phyloP scores from a whole-genome alignment of 208 protist species.

The Borovskyia barvae region DNA sequence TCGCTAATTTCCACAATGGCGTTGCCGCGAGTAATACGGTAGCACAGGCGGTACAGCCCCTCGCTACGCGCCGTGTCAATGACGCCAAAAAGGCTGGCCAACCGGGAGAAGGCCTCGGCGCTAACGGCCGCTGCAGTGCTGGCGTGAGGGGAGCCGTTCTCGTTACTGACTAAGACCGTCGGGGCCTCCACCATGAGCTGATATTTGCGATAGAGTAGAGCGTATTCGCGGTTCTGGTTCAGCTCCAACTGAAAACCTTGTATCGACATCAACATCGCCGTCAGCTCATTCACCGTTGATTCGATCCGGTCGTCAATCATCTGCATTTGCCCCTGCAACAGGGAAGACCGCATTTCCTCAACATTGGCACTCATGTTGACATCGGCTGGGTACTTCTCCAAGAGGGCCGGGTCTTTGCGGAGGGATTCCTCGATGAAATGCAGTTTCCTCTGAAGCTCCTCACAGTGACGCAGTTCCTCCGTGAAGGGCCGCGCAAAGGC shows the following conservation, averaged over 20 bases:
- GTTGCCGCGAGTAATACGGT: constrained; percentile 96
- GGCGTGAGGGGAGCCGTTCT: constrained; percentile 24
- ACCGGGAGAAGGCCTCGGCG: constrained; percentile 22
- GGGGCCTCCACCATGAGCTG: constrained; percentile 70
- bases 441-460: constrained; percentile 97
- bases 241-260: constrained; percentile 49
- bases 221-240: constrained; percentile 76
- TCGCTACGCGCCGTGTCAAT: constrained; percentile 83
- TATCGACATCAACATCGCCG: constrained; percentile 33
- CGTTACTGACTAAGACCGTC: constrained; percentile 50
- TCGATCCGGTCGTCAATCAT: constrained; percentile 72
- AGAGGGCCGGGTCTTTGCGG: constrained; percentile 77
- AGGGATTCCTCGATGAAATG: constrained; percentile 87
- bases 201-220: constrained; percentile 87
- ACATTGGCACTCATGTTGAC: constrained; percentile 35
- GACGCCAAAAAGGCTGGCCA: constrained; percentile 95
- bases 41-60: constrained; percentile 94
- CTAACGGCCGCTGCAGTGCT: constrained; percentile 16
- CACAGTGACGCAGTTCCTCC: constrained; percentile 95
- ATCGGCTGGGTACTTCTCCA: constrained; percentile 66
- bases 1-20: constrained; percentile 84
- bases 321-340: constrained; percentile 87
- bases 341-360: constrained; percentile 68
- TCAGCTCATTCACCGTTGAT: constrained; percentile 33
- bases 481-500: constrained; percentile 97